A percentile compares a stretch with the other conserved stretches of the same genome.
phyloP scores from a whole-genome alignment of 1,284 basidiomycete genomes.

The Malassezia sympodialis region DNA sequence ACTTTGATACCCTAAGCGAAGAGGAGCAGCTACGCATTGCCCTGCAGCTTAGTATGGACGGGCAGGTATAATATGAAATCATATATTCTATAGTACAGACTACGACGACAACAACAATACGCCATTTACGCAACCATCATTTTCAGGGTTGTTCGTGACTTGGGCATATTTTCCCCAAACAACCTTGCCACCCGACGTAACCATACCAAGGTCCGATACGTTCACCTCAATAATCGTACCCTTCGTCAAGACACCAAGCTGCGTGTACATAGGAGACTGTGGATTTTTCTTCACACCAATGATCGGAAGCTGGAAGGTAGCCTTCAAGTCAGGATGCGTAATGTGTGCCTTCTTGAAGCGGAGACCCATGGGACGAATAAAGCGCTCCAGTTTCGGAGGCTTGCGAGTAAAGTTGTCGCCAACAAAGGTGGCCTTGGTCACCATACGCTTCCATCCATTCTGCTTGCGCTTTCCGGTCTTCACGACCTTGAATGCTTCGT shows the following conservation, averaged over 20 bases:
- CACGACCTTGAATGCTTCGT: slow-evolving; percentile 99
- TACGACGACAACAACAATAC: slow-evolving; percentile 37
- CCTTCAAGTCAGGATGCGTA: slow-evolving; percentile 94
- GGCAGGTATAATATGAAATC: background rate
- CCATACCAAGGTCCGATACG: slow-evolving; percentile 64
- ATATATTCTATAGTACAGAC: slow-evolving; percentile 11
- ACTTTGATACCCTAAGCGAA: slow-evolving; percentile 25
- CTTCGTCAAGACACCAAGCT: slow-evolving; percentile 90
- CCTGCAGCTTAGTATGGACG: slow-evolving; percentile 10
- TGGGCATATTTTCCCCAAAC: slow-evolving; percentile 80
- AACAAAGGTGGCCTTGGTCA: slow-evolving; percentile 97
- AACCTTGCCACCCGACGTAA: slow-evolving; percentile 92
- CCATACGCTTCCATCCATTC: slow-evolving; percentile 99
- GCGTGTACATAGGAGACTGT: slow-evolving; percentile 85
- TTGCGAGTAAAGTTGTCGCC: slow-evolving; percentile 96
- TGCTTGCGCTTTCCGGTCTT: slow-evolving; percentile 93
- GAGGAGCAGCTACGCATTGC: slow-evolving; percentile 29
- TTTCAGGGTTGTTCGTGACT: slow-evolving; percentile 55
- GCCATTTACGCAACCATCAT: slow-evolving; percentile 43
- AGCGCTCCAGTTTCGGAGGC: slow-evolving; percentile 97
- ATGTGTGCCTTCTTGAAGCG: slow-evolving; percentile 98
- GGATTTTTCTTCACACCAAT: slow-evolving; percentile 99
- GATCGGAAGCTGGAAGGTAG: slow-evolving; percentile 97
- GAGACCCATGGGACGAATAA: slow-evolving; percentile 91
- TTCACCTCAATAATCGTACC: slow-evolving; percentile 98